phyloP scores from a whole-genome alignment of 352 stramenopile species.

The Thalassiosira ordinaria region DNA sequence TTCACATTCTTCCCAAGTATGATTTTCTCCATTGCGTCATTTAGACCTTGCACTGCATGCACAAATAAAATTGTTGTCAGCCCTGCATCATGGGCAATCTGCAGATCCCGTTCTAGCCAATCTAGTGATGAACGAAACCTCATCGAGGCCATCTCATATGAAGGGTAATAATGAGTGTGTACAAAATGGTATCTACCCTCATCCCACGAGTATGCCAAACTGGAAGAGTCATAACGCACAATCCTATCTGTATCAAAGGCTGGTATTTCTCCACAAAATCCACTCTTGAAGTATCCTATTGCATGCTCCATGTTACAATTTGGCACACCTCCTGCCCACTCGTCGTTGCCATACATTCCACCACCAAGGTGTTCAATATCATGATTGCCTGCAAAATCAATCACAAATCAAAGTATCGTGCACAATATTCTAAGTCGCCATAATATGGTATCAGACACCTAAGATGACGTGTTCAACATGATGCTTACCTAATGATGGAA shows the following conservation, averaged over 20 bases:
- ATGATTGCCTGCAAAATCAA: too few species aligned
- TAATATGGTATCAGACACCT: too few species aligned
- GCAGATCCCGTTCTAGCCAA: conserved; percentile 59
- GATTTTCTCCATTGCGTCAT: conserved; percentile 52
- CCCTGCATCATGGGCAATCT: conserved; percentile 43
- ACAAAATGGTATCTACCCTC: conserved; percentile 66
- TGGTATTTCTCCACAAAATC: conserved; percentile 59
- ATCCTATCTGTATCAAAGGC: conserved; percentile 55
- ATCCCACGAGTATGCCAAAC: conserved; percentile 61
- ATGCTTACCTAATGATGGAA: conserved; percentile 57
- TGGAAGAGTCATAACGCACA: conserved; percentile 57
- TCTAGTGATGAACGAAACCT: conserved; percentile 51
- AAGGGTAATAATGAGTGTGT: conserved; percentile 60
- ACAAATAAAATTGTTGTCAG: conserved; percentile 58
- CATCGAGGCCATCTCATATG: conserved; percentile 61
- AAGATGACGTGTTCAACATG: too few species aligned
- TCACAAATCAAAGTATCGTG: too few species aligned
- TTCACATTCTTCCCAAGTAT: conserved; percentile 58
- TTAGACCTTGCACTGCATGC: conserved; percentile 56
- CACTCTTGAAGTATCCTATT: conserved; percentile 52
- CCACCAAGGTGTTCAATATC: conserved; percentile 60
- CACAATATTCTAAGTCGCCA: too few species aligned
- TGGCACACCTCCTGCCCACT: conserved; percentile 46
- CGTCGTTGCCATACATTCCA: conserved; percentile 54
- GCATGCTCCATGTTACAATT: conserved; percentile 63